phyloP scores from a whole-genome alignment of 257 asterid species.

The Coffea canephora region DNA sequence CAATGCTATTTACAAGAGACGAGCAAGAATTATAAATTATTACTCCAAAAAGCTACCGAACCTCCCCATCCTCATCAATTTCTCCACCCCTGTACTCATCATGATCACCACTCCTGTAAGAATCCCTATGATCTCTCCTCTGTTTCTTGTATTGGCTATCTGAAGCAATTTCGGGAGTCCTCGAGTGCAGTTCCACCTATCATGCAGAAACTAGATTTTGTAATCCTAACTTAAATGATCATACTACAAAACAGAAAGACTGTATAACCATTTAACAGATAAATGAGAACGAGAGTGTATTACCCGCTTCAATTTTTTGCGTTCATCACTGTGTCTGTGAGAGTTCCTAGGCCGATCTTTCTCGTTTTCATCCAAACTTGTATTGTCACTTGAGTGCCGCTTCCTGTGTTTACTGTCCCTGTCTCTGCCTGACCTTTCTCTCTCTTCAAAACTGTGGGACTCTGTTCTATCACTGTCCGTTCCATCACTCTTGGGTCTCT shows the following conservation, averaged over 20 bases:
- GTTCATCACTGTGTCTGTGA: slow-evolving; percentile 47
- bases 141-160: slow-evolving; percentile 58
- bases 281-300: neutral
- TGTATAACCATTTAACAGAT: neutral
- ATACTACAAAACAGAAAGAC: neutral
- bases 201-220: neutral
- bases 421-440: slow-evolving; percentile 54
- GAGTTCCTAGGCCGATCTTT: slow-evolving; percentile 52
- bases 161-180: slow-evolving; percentile 37
- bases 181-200: slow-evolving; percentile 40
- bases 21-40: neutral
- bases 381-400: slow-evolving; percentile 38
- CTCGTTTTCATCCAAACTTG: slow-evolving; percentile 44
- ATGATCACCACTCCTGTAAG: slow-evolving; percentile 23
- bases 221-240: neutral
- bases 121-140: slow-evolving; percentile 39
- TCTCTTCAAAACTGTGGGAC: slow-evolving; percentile 49
- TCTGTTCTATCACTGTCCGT: slow-evolving; percentile 55
- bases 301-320: slow-evolving; percentile 63
- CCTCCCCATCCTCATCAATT: slow-evolving; percentile 52
- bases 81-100: slow-evolving; percentile 34
- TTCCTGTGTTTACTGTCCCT: slow-evolving; percentile 55
- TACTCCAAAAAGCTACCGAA: slow-evolving; percentile 22
- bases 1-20: neutral
- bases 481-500: slow-evolving; percentile 44